These are phyloP conservation scores for Stevia rebaudiana DNA, from an alignment of 140 eudicot genomes.

Conservation along the genomic window DNA sequence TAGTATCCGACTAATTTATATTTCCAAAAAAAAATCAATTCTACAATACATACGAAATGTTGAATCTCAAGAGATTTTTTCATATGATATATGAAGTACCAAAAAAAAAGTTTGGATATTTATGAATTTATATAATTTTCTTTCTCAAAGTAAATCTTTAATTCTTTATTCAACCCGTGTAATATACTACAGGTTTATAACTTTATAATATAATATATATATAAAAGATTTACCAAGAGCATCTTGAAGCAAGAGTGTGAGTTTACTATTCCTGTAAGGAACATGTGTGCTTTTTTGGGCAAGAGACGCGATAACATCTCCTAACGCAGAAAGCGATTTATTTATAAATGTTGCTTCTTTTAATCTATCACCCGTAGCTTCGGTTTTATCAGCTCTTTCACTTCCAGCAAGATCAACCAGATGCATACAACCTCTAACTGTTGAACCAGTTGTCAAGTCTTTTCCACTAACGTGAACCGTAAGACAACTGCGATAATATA, in stretches of 20 bases:
- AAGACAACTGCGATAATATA: constrained; percentile 46
- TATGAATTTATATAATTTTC: too few relatives aligned
- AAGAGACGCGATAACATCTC: constrained; percentile 73
- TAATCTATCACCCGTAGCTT: constrained; percentile 60
- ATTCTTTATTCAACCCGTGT: too few relatives aligned
- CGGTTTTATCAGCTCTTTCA: constrained; percentile 73
- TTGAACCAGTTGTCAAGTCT: constrained; percentile 51
- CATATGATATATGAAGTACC: too few relatives aligned
- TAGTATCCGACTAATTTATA: too few relatives aligned
- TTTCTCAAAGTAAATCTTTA: too few relatives aligned
- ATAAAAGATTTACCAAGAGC: constrained; percentile 46
- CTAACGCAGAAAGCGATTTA: constrained; percentile 70
- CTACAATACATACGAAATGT: too few relatives aligned
- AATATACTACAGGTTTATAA: too few relatives aligned
- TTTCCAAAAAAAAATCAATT: too few relatives aligned
- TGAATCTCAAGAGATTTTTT: too few relatives aligned
- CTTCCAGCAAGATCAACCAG: constrained; percentile 86
- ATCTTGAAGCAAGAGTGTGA: constrained; percentile 77
- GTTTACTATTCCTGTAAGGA: constrained; percentile 81
- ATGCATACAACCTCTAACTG: constrained; percentile 75
- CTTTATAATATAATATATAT: background rate
- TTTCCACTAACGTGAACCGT: constrained; percentile 76
- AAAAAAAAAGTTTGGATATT: too few relatives aligned
- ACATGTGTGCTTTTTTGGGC: constrained; percentile 60
- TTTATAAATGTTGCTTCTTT: constrained; percentile 69